Conservation (phyloP, 148 eudicot species). For the Chenopodium berlandieri region DNA sequence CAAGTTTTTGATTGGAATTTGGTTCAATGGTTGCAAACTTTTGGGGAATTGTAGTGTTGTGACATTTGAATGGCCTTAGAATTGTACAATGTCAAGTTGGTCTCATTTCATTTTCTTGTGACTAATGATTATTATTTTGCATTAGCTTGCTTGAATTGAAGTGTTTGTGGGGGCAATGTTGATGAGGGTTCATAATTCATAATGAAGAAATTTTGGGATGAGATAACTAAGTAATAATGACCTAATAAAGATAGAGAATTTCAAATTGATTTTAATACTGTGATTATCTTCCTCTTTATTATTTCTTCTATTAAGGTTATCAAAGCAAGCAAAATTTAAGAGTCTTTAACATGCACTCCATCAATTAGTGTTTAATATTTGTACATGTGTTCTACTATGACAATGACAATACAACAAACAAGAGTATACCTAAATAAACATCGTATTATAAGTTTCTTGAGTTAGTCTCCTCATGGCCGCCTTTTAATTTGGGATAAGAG, state of each 20-base stretch:
- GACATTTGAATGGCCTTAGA: conserved; percentile 15
- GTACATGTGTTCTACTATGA: too few species aligned
- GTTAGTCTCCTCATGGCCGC: too few species aligned
- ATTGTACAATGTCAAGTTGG: neutral
- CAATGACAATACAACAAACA: too few species aligned
- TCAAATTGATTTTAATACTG: too few species aligned
- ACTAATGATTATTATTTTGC: neutral
- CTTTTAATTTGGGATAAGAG: too few species aligned
- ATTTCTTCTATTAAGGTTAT: too few species aligned
- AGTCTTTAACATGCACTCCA: too few species aligned
- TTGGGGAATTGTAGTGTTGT: neutral
- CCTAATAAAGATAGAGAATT: neutral
- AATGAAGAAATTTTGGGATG: neutral
- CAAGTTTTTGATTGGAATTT: conserved; percentile 3
- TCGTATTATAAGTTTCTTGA: too few species aligned
- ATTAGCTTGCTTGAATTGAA: neutral
- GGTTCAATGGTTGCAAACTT: neutral
- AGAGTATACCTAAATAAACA: too few species aligned
- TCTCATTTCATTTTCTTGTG: conserved; percentile 13
- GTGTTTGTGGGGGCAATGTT: neutral
- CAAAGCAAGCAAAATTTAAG: too few species aligned
- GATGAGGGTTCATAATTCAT: neutral
- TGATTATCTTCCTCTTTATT: too few species aligned
- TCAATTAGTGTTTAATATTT: too few species aligned
- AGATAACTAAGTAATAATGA: neutral